Base-by-base conservation (phyloP, 2,329 filamentous ascomycete species). In the Diaporthe vaccinii region DNA sequence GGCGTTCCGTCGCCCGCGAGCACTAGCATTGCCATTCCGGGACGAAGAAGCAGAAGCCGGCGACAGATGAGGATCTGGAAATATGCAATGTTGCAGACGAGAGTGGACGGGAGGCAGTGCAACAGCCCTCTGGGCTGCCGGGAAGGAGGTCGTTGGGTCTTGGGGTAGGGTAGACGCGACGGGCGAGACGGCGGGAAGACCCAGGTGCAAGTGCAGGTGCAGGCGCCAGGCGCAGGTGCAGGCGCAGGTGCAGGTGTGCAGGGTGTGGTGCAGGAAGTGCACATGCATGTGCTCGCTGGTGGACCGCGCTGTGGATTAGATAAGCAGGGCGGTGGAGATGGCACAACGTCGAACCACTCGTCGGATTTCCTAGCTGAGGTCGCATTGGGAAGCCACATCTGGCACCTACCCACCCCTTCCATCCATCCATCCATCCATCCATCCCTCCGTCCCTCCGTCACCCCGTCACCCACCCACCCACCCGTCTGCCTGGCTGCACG, bases 31-130 rank as follows among this genome's bases (percentile, higher is more conserved):
- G 65, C 65, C 65, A 15, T 55, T 55, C 65, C 49, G 34, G 65
- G 65, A 69, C 34, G n/a, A 28, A 69, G 65, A 69, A 69, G 65
- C 65, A 69, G 65, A 25, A 39, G 14, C 4, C n/a, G 4, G n/a
- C 31, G 65, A 55, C 65, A 69, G 65, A 69, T 69, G 65, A 69
- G 65, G 65, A 69, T 55, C 65, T 68, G 65, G 65, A 55, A 69
- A 69, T 69, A 69, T 41, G 65, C 65, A 69, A 69, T 69, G 65
- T 55, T 55, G 22, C 65, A 69, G 49, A 55, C 65, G 65, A 69
- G 65, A 69, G 65, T 69, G 65, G 65, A 28, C 49, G 65, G 49
- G 65, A 69, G 65, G 65, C 65, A 69, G 65, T 69, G 65, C 65
- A 55, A 55, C 25, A 28, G 46, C 65, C 41, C 31, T 28, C 31